Conservation (phyloP, 129 eudicot genomes). For the Artemisia argyi region DNA sequence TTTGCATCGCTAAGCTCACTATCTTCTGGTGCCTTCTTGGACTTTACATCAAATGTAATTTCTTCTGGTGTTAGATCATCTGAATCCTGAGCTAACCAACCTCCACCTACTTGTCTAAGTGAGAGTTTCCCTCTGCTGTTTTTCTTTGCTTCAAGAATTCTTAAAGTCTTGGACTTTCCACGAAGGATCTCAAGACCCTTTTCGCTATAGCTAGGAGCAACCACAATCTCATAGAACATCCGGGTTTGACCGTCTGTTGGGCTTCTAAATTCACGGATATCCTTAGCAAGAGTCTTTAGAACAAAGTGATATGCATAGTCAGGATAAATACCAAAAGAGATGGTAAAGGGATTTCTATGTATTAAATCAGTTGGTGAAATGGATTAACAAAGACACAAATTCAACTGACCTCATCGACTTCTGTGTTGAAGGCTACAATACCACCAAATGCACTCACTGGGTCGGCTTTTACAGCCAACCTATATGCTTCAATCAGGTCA, state of each 20-base stretch:
- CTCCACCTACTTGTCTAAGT: constrained; percentile 97
- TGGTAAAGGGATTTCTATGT: no score
- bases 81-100: constrained; percentile 94
- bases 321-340: not conserved
- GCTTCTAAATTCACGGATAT: constrained; percentile 92
- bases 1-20: constrained; percentile 74
- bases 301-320: constrained; percentile 4
- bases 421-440: constrained; percentile 91
- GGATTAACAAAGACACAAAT: not conserved
- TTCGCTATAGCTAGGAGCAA: constrained; percentile 80
- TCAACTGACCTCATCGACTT: constrained; percentile 82
- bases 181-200: constrained; percentile 94
- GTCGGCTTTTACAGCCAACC: constrained; percentile 91
- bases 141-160: constrained; percentile 94
- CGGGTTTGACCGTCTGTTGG: constrained; percentile 96
- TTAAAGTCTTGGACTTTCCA: constrained; percentile 89
- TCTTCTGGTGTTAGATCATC: constrained; percentile 92
- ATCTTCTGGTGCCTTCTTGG: constrained; percentile 60
- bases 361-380: no score
- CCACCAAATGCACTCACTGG: constrained; percentile 99
- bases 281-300: constrained; percentile 80
- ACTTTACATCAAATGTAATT: constrained; percentile 63
- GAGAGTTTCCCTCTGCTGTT: constrained; percentile 80
- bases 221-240: constrained; percentile 96
- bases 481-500: constrained; percentile 87